Conservation (phyloP, 257 asterid genomes). For the Fraxinus pennsylvanica region DNA sequence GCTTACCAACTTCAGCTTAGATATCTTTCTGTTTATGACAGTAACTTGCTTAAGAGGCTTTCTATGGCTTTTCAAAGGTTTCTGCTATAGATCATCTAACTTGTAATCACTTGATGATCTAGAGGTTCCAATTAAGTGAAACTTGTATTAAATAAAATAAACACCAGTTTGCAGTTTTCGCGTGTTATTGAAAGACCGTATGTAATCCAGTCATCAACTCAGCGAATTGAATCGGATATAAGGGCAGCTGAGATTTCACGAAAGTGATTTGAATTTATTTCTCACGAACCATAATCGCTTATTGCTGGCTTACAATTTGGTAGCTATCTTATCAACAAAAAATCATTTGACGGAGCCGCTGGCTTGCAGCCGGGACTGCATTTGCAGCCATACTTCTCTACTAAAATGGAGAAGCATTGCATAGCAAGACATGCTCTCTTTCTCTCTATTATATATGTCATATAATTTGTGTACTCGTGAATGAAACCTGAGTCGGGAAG, state of each 20-base stretch:
- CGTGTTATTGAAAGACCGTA: neutral
- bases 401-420: conserved; percentile 61
- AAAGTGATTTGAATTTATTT: neutral
- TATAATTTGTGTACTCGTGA: conserved; percentile 25
- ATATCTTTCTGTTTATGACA: neutral
- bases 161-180: too few relatives aligned
- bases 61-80: neutral
- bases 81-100: neutral
- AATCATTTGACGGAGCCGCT: conserved; percentile 23
- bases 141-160: too few relatives aligned
- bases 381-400: conserved; percentile 56
- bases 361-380: conserved; percentile 35
- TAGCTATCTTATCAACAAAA: neutral
- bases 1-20: neutral
- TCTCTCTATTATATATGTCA: conserved; percentile 14
- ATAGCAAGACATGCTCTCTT: conserved; percentile 31
- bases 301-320: neutral
- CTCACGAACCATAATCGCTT: neutral
- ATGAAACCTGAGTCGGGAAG: conserved; percentile 30
- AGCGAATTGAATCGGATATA: neutral
- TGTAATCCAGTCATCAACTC: neutral
- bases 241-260: neutral
- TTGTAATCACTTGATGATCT: too few relatives aligned
- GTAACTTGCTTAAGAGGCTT: neutral
- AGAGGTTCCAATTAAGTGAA: too few relatives aligned